Base-by-base conservation (phyloP, 2,329 filamentous ascomycete genomes). In the Cercospora janseana region DNA sequence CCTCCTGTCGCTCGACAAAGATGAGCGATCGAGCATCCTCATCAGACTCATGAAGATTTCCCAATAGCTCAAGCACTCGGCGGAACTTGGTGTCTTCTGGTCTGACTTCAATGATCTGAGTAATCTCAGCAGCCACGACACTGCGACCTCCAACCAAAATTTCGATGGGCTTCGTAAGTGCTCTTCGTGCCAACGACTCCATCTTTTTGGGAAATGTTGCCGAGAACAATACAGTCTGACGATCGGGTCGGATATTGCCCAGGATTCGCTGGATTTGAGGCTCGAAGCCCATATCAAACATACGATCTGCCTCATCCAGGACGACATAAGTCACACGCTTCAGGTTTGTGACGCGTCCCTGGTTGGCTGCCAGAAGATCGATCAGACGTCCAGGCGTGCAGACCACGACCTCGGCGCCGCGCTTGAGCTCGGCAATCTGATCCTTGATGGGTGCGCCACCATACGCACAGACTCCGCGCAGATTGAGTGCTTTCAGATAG, bases 261-360 rank as follows among this genome's bases (percentile, higher is more conserved):
- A 97, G 84, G 51, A 98, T 93, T 70, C 95, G 96, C 82, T 93
- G 93, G 46, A 98, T 91, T 69, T 98, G 93, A 2, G 93, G 92
- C 71, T 95, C 92, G 65, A 98, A 98, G 10, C 93, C 93, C 93
- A 98, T 97, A 69, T 98, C 93, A 51, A 97, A 96, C 93, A 98
- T 97, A 55, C 93, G 86, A 70, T 98, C 93, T 40, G 93, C 93
- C 72, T 98, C 93, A 66, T 98, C 93, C 29, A 98, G 80, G 8
- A 98, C 93, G 18, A 96, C 83, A 67, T 97, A 98, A 0, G 89
- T 93, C 9, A 95, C 88, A 56, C 93, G 81, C 60, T 81, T 83
- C 49, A 98, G 77, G 64, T 94, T 97, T 9, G 92, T 95, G 7
- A 97, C 91, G 56, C 91, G 83, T n/a, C 92, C 92, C 58, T 88